Conservation (phyloP, 2,329 filamentous ascomycete species). For the Xylaria sp. region DNA sequence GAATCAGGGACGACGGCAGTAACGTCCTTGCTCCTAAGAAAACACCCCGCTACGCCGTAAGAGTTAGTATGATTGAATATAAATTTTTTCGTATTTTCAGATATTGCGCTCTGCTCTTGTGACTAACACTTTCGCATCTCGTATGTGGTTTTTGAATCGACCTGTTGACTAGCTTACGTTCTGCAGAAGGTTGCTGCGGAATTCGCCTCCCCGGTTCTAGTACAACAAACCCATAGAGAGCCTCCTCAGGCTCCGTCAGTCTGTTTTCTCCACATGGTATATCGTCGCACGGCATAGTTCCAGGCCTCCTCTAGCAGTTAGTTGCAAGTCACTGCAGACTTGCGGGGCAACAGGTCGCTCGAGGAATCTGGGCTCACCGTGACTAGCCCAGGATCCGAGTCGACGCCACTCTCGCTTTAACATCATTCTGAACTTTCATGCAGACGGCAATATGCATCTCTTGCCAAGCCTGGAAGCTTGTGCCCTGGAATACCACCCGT, state of each 20-base stretch:
- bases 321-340: conserved; percentile 35
- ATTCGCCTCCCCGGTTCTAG: conserved; percentile 39
- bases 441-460: conserved; percentile 38
- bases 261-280: conserved; percentile 36
- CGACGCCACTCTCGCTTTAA: conserved; percentile 32
- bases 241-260: conserved; percentile 39
- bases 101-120: conserved; percentile 30
- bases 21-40: conserved; percentile 31
- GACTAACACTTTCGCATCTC: conserved; percentile 35
- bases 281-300: conserved; percentile 37
- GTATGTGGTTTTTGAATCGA: conserved; percentile 36
- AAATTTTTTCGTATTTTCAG: conserved; percentile 32
- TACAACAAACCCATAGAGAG: conserved; percentile 37
- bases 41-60: conserved; percentile 27
- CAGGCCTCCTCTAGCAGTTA: conserved; percentile 35
- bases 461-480: conserved; percentile 30
- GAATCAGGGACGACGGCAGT: conserved; percentile 24
- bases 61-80: conserved; percentile 7
- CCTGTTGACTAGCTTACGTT: conserved; percentile 33
- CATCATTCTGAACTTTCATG: conserved; percentile 29
- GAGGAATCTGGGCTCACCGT: conserved; percentile 34
- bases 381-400: conserved; percentile 34
- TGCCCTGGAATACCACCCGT: conserved; percentile 19
- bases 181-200: conserved; percentile 35
- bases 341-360: conserved; percentile 34